phyloP scores from a whole-genome alignment of 108 stramenopile genomes.

The Epithemia pelagica region DNA sequence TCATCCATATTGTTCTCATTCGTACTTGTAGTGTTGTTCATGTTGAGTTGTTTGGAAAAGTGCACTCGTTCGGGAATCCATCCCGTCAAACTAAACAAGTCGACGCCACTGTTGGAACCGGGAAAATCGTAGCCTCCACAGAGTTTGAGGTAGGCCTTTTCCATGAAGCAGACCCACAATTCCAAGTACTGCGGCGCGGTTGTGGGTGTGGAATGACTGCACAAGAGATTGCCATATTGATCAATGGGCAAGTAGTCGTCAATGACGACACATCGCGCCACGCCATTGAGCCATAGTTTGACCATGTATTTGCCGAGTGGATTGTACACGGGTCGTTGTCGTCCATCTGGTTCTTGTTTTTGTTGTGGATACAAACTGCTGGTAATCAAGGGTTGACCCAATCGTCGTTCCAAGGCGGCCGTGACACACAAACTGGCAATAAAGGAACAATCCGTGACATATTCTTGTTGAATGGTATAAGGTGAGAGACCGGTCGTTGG shows the following conservation, averaged over 20 bases:
- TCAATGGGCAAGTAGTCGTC: constrained; percentile 90
- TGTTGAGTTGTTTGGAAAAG: constrained; percentile 58
- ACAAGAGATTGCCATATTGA: constrained; percentile 58
- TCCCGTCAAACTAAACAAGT: constrained; percentile 86
- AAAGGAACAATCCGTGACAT: constrained; percentile 90
- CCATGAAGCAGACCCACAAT: constrained; percentile 87
- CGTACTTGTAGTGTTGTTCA: no score
- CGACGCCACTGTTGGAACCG: constrained; percentile 86
- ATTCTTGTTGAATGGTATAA: constrained; percentile 69
- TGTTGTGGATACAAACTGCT: constrained; percentile 81
- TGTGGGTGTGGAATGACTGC: constrained; percentile 45
- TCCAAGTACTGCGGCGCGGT: constrained; percentile 38
- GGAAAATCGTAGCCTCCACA: constrained; percentile 91
- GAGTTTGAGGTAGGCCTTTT: constrained; percentile 95
- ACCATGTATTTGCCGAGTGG: constrained; percentile 88
- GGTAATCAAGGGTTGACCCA: constrained; percentile 53
- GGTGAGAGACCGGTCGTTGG: constrained; percentile 57
- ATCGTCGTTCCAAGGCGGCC: constrained; percentile 76
- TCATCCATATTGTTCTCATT: no score
- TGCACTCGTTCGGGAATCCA: constrained; percentile 91
- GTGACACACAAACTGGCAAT: constrained; percentile 85
- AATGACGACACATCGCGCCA: constrained; percentile 76
- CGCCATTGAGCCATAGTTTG: constrained; percentile 90
- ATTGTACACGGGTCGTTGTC: constrained; percentile 71
- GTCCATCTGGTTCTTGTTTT: constrained; percentile 49